phyloP scores from a whole-genome alignment of 2,329 filamentous ascomycete species.

The Graphilbum sp. region DNA sequence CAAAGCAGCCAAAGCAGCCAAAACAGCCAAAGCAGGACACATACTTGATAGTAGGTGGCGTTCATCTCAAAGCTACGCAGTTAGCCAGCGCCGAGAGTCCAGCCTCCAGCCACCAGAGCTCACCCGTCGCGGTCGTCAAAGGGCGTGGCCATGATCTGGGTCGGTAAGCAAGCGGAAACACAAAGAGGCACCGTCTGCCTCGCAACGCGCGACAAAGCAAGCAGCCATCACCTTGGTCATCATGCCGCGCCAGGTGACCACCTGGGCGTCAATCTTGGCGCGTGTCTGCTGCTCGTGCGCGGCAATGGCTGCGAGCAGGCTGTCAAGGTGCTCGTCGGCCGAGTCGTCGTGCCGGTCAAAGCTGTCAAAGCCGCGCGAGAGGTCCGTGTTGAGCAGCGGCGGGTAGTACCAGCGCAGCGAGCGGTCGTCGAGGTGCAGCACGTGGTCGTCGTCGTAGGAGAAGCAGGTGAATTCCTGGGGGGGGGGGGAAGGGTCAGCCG shows the following conservation, averaged over 20 bases:
- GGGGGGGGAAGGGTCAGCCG: too few species aligned
- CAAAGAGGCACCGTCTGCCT: too few species aligned
- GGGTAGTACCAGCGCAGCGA: slow-evolving; percentile 83
- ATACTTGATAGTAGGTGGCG: slow-evolving; percentile 73
- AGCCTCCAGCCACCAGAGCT: slow-evolving; percentile 10
- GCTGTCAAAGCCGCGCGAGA: slow-evolving; percentile 64
- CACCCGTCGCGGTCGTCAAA: slow-evolving; percentile 72
- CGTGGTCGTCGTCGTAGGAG: slow-evolving; percentile 76
- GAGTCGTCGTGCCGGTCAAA: slow-evolving; percentile 70
- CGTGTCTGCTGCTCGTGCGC: slow-evolving; percentile 53
- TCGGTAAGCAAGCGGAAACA: too few species aligned
- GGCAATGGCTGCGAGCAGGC: slow-evolving; percentile 60
- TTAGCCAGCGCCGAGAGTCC: not conserved
- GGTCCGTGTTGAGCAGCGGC: slow-evolving; percentile 50
- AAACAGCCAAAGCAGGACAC: not conserved
- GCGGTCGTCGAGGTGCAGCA: slow-evolving; percentile 58
- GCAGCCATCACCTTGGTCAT: slow-evolving; percentile 98
- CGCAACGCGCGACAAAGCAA: too few species aligned
- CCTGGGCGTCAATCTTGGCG: slow-evolving; percentile 53
- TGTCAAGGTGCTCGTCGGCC: slow-evolving; percentile 75
- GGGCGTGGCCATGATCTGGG: slow-evolving; percentile 66
- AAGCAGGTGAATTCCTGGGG: slow-evolving; percentile 75
- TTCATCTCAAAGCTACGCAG: slow-evolving; percentile 77
- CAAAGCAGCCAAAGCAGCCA: not conserved
- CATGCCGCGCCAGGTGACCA: slow-evolving; percentile 94